Evolutionary conservation across 1,139 yeast species (phyloP), one percentile per base, ranked within the genome.

Genomic region (Pichia sp.): DNA sequence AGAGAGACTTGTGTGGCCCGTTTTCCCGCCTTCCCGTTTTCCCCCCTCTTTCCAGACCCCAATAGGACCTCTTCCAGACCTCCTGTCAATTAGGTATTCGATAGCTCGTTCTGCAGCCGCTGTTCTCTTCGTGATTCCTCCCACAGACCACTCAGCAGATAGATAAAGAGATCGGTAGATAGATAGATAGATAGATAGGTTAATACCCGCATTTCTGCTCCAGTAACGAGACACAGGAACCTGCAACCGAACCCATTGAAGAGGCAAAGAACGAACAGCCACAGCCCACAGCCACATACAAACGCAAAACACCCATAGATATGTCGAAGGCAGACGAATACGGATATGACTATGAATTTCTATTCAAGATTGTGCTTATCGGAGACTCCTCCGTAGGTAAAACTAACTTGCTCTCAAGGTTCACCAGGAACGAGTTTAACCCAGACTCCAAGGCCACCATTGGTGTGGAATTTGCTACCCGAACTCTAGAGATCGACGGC

Each of bases 301-400:
- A 10, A 12, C 10, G n/a, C n/a, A 36, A 36, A 14, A 6, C 16
- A 16, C 9, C 41, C 31, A 4, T 9, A 24, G 27, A 38, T 60
- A 66, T 52, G 59, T 50, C 56, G 7, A 55, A 50, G 16, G 72
- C 73, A 49, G 93, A 86, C 67, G 93, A 87, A 64, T 87, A 85
- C 72, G 84, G 91, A 45, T 87, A 91, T 78, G 99, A 93, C 69
- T 93, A 93, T 80, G 99, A 93, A 73, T 91, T 87, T 72, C 81
- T 93, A 61, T 92, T 92, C 78, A 93, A 93, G 75, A 91, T 93
- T 64, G 99, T 93, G 43, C 81, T 93, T 71, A 93, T 95, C 71
- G 99, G 99, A 54, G 99, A 93, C 72, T 89, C 97, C 9, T 97
- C 97, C 50, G 99, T 93, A 55, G 99, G 99, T 58, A 93, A 93